Conservation (phyloP, 176 grass and related monocot genomes). For the Lolium perenne region DNA sequence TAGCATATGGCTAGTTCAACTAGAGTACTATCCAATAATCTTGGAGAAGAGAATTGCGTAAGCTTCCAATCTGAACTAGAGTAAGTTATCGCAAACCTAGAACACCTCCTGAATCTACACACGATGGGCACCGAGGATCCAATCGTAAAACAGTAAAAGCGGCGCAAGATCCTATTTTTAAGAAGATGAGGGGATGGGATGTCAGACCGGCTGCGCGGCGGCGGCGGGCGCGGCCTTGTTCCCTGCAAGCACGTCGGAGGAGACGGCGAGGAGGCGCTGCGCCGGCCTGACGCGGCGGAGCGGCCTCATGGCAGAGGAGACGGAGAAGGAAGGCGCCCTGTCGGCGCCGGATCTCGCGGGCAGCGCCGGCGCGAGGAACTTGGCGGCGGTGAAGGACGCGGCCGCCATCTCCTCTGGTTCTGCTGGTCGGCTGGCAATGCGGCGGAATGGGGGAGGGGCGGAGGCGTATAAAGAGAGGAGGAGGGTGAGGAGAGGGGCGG, state of each 20-base stretch:
- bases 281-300: constrained; percentile 14
- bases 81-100: neutral
- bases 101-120: constrained; percentile 2
- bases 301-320: neutral
- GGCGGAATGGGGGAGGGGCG: constrained; percentile 25
- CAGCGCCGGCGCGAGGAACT: constrained; percentile 58
- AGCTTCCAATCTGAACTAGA: neutral
- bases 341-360: constrained; percentile 65
- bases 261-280: constrained; percentile 52
- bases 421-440: neutral
- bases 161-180: constrained; percentile 35
- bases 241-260: constrained; percentile 65
- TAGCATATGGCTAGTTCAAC: neutral
- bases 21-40: neutral
- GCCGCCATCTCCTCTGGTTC: constrained; percentile 35
- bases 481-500: constrained; percentile 38
- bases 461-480: constrained; percentile 52
- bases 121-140: constrained; percentile 18
- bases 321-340: constrained; percentile 7
- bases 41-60: neutral
- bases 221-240: constrained; percentile 47
- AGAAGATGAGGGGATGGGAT: neutral
- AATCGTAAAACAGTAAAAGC: neutral
- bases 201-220: constrained; percentile 45
- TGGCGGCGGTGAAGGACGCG: constrained; percentile 82